phyloP scores from a whole-genome alignment of 2,329 filamentous ascomycete species.

The Ceratocystis colombiana region DNA sequence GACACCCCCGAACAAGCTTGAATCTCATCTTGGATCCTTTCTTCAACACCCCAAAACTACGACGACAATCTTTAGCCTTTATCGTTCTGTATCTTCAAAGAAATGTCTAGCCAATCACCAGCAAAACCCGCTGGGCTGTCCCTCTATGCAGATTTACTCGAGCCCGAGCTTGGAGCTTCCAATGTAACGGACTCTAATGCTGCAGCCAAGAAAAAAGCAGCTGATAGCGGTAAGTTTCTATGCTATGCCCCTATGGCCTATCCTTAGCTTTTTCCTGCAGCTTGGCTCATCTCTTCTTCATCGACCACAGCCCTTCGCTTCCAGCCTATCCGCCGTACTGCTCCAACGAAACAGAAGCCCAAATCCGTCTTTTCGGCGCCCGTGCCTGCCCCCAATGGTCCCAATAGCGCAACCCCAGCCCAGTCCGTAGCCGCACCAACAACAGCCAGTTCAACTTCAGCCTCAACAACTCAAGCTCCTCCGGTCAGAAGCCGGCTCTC shows the following conservation, averaged over 20 bases:
- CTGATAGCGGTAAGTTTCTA: slow-evolving; percentile 35
- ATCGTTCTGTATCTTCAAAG: neutral
- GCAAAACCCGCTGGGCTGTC: slow-evolving; percentile 48
- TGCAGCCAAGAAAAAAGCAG: slow-evolving; percentile 45
- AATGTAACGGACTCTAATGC: slow-evolving; percentile 38
- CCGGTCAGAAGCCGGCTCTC: slow-evolving; percentile 59
- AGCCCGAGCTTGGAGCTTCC: slow-evolving; percentile 39
- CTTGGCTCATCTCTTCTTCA: neutral
- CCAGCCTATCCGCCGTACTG: slow-evolving; percentile 70
- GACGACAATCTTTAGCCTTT: neutral
- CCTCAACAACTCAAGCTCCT: slow-evolving; percentile 34
- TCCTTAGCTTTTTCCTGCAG: neutral
- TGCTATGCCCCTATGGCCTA: neutral
- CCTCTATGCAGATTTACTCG: slow-evolving; percentile 76
- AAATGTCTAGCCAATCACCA: slow-evolving; percentile 20
- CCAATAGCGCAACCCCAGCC: slow-evolving; percentile 30
- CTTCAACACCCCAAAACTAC: neutral
- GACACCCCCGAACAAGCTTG: neutral
- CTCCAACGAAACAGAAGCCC: slow-evolving; percentile 47
- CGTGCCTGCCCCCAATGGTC: slow-evolving; percentile 30
- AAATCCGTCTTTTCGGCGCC: slow-evolving; percentile 51
- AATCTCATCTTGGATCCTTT: neutral
- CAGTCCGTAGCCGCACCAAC: slow-evolving; percentile 29
- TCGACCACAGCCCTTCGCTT: slow-evolving; percentile 59
- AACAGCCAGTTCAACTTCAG: slow-evolving; percentile 32